These are phyloP conservation scores for Aspergillus vadensis DNA, from an alignment of 2,329 filamentous ascomycete genomes.

Conservation along the genomic window DNA sequence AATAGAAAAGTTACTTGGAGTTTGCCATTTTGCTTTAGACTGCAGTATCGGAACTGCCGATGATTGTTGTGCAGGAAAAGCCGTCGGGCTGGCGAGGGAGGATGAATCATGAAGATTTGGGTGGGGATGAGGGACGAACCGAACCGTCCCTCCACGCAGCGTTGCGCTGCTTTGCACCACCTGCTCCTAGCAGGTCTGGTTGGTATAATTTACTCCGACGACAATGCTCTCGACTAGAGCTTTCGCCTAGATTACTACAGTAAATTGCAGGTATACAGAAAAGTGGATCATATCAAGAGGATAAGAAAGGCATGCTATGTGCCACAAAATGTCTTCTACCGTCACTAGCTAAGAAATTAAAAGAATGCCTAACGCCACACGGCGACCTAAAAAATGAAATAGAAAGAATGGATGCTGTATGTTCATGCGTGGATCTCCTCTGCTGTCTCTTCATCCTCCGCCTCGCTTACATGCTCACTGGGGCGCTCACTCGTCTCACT, in stretches of 20 bases:
- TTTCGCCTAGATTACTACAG: background rate
- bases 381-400: background rate
- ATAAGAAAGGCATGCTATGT: background rate
- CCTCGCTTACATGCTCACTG: conserved; percentile 48
- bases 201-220: background rate
- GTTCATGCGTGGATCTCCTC: conserved; percentile 31
- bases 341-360: background rate
- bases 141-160: background rate
- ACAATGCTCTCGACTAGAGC: background rate
- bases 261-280: background rate
- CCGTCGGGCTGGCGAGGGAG: background rate
- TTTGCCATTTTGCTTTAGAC: conserved; percentile 17
- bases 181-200: background rate
- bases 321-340: conserved; percentile 2
- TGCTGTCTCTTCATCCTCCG: conserved; percentile 45
- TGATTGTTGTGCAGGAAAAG: background rate
- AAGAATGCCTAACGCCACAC: conserved; percentile 1
- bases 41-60: background rate
- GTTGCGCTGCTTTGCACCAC: background rate
- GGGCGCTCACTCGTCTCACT: conserved; percentile 48
- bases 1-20: conserved; percentile 10
- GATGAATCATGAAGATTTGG: background rate
- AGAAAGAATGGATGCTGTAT: background rate
- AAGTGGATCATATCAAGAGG: background rate
- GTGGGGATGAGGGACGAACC: conserved; percentile 3